A percentile compares a stretch with the other conserved stretches of the same genome.
Conservation (phyloP, 2,329 filamentous ascomycete species). For the Xylariomycetidae sp. region DNA sequence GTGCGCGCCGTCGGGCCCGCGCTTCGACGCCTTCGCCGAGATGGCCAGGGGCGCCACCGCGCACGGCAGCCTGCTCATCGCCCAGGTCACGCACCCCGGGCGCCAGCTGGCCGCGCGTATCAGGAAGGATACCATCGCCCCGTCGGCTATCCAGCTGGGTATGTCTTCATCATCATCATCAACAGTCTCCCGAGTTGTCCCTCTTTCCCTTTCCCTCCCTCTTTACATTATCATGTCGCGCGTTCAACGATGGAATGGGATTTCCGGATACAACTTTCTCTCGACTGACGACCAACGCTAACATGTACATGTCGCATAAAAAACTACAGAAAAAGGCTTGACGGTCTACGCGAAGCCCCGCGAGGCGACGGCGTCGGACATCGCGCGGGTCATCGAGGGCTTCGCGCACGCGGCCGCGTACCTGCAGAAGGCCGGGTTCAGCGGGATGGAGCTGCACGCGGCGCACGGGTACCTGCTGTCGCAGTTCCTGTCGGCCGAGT, state of each 20-base stretch:
- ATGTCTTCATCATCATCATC: too few relatives aligned
- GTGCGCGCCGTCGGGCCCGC: slow-evolving; percentile 45
- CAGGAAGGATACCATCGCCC: slow-evolving; percentile 34
- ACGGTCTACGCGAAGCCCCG: slow-evolving; percentile 47
- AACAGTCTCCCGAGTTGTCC: too few relatives aligned
- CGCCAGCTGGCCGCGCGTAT: slow-evolving; percentile 40
- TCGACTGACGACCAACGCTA: too few relatives aligned
- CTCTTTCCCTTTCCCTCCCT: too few relatives aligned
- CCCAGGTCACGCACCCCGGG: slow-evolving; percentile 60
- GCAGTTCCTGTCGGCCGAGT: slow-evolving; percentile 45
- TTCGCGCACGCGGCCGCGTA: slow-evolving; percentile 57
- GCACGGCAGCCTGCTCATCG: slow-evolving; percentile 56
- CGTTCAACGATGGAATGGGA: too few relatives aligned
- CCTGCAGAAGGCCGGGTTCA: slow-evolving; percentile 57
- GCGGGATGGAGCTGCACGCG: slow-evolving; percentile 47
- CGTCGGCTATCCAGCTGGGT: slow-evolving; percentile 33
- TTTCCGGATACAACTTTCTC: too few relatives aligned
- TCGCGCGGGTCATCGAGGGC: slow-evolving; percentile 51
- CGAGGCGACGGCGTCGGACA: slow-evolving; percentile 49
- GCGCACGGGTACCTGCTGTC: slow-evolving; percentile 52
- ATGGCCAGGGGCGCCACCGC: slow-evolving; percentile 51
- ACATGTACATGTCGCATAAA: too few relatives aligned
- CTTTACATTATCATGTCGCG: too few relatives aligned
- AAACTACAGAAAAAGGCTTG: too few relatives aligned
- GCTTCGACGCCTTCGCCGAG: slow-evolving; percentile 58